Conservation (phyloP, 306 rosid genomes). For the Crotalaria pallida region DNA sequence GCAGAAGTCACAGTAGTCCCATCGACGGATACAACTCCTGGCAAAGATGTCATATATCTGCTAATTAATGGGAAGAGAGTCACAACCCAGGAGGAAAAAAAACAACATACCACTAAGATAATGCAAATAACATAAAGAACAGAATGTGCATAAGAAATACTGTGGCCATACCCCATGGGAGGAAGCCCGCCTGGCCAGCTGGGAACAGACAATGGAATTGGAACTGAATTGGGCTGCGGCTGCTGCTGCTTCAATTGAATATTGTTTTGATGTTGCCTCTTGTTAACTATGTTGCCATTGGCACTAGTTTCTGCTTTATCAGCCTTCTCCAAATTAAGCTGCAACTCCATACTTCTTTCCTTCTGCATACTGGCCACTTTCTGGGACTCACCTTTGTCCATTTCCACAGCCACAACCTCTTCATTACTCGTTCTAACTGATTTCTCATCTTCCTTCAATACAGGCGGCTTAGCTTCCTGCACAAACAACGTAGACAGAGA, state of each 20-base stretch:
- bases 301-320: constrained; percentile 49
- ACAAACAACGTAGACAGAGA: not conserved
- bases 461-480: constrained; percentile 68
- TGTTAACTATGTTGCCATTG: constrained; percentile 24
- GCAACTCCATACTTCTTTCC: constrained; percentile 60
- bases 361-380: constrained; percentile 30
- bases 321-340: constrained; percentile 69
- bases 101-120: not conserved
- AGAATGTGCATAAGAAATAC: constrained; percentile 3
- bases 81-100: constrained; percentile 28
- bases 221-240: constrained; percentile 32
- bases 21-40: constrained; percentile 87
- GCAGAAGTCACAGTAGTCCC: constrained; percentile 73
- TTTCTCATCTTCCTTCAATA: constrained; percentile 54
- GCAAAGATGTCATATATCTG: constrained; percentile 94
- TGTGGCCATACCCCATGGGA: constrained; percentile 77
- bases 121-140: not conserved
- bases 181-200: constrained; percentile 89
- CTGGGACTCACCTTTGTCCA: constrained; percentile 45
- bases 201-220: constrained; percentile 70
- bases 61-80: constrained; percentile 35
- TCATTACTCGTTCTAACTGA: constrained; percentile 44
- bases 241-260: constrained; percentile 17
- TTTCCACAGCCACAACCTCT: constrained; percentile 42
- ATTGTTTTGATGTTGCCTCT: constrained; percentile 45